A percentile compares a stretch with the other conserved stretches of the same genome.
Conservation (phyloP, 2,329 filamentous ascomycete species). For the Fusarium denticulatum region DNA sequence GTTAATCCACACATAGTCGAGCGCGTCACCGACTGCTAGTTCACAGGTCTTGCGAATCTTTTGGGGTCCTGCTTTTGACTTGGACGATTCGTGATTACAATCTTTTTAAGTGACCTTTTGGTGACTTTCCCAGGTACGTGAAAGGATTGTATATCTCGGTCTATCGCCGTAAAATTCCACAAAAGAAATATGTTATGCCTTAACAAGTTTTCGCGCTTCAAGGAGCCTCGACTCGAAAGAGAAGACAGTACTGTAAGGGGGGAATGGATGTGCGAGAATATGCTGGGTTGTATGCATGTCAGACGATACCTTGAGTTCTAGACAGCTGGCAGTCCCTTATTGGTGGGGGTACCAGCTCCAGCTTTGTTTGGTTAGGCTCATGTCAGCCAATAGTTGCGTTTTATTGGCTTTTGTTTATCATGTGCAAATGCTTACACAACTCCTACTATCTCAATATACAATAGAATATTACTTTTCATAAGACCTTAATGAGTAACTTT, state of each 20-base stretch:
- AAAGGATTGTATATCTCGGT: neutral
- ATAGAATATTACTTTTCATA: no score
- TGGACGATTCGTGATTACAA: rapidly evolving
- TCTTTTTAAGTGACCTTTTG: neutral
- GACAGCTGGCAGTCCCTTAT: neutral
- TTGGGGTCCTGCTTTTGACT: neutral
- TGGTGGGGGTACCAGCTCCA: neutral
- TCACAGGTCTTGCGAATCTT: neutral
- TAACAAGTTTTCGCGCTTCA: neutral
- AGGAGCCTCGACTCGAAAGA: no score
- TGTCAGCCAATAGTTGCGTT: neutral
- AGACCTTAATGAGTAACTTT: no score
- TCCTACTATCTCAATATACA: neutral
- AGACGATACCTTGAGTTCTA: neutral
- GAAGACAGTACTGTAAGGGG: no score
- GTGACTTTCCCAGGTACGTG: neutral
- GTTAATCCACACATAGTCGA: neutral
- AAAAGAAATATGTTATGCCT: neutral
- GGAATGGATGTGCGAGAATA: no score
- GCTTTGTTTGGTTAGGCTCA: neutral
- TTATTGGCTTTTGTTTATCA: neutral
- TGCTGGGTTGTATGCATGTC: neutral
- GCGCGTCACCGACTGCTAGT: neutral
- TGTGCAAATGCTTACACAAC: rapidly evolving
- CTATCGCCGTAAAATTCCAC: neutral